A percentile compares a stretch with the other conserved stretches of the same genome.
Evolutionary conservation across 169 alveolate species (phyloP).

Genomic region (Plasmodium falciparum): DNA sequence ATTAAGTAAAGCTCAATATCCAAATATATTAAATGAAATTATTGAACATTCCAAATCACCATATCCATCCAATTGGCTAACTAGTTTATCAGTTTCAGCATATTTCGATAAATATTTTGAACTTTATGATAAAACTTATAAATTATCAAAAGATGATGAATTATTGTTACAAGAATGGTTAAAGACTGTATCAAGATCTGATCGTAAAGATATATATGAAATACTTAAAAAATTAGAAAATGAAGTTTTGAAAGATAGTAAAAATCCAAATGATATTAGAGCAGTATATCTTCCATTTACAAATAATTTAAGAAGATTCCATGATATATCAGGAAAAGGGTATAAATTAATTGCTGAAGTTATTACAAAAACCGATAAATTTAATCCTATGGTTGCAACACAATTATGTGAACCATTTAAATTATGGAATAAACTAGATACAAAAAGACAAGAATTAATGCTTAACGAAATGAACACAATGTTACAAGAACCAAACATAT

Average conservation of each 20-base stretch:
- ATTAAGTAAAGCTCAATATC: conserved; percentile 60
- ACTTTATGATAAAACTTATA: conserved; percentile 47
- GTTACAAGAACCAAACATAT: conserved; percentile 73
- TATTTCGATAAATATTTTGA: conserved; percentile 44
- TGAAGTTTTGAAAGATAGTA: conserved; percentile 82
- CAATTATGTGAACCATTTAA: conserved; percentile 80
- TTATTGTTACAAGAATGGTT: conserved; percentile 86
- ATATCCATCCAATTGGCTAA: conserved; percentile 72
- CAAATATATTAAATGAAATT: conserved; percentile 37
- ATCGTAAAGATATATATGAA: conserved; percentile 79
- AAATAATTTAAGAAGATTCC: conserved; percentile 84
- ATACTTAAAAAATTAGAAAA: conserved; percentile 75
- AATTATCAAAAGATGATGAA: conserved; percentile 72
- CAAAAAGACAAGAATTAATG: conserved; percentile 80
- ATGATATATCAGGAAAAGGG: conserved; percentile 86
- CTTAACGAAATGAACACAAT: conserved; percentile 79
- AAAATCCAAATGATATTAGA: conserved; percentile 85
- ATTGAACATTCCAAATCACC: conserved; percentile 54
- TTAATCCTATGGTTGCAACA: conserved; percentile 88
- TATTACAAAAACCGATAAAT: conserved; percentile 83
- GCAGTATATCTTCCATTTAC: conserved; percentile 87
- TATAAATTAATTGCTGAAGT: conserved; percentile 88
- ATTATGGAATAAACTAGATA: conserved; percentile 82
- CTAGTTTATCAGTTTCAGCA: conserved; percentile 63
- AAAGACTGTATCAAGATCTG: conserved; percentile 82